Evolutionary conservation across 225 moss, liverwort and hornwort species (phyloP).

Genomic region (Anthoceros angustus): DNA sequence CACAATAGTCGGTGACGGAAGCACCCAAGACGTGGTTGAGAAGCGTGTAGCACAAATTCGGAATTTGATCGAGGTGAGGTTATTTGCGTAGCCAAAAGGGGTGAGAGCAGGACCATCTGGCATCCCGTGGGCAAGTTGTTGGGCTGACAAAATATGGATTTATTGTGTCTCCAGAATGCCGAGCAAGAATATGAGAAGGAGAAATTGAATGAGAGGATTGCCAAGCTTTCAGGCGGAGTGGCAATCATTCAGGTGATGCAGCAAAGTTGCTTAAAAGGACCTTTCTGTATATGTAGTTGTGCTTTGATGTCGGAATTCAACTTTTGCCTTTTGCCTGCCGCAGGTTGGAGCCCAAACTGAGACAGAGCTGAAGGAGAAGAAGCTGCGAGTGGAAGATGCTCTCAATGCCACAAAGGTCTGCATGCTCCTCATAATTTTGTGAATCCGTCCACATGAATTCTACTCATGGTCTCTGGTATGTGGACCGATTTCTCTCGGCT

Average conservation of each 20-base stretch:
- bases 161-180: slow-evolving; percentile 18
- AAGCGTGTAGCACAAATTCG: slow-evolving; percentile 73
- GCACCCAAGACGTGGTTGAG: slow-evolving; percentile 62
- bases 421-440: background rate
- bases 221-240: slow-evolving; percentile 86
- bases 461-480: too few species aligned
- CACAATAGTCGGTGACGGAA: slow-evolving; percentile 86
- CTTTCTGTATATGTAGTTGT: background rate
- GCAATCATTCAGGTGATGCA: slow-evolving; percentile 64
- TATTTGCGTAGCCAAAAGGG: background rate
- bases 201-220: slow-evolving; percentile 89
- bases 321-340: background rate
- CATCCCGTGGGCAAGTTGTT: background rate
- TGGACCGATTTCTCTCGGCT: background rate
- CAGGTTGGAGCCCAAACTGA: slow-evolving; percentile 92
- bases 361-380: slow-evolving; percentile 95
- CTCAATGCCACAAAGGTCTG: slow-evolving; percentile 73
- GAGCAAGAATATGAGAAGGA: slow-evolving; percentile 96
- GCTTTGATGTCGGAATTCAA: background rate
- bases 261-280: background rate
- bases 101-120: background rate
- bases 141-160: background rate
- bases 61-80: slow-evolving; percentile 40
- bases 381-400: slow-evolving; percentile 89
- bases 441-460: background rate